Percentiles rank a stretch among this genome's conserved stretches.
phyloP scores from a whole-genome alignment of 179 eudicot genomes.

The Beta corolliflora region DNA sequence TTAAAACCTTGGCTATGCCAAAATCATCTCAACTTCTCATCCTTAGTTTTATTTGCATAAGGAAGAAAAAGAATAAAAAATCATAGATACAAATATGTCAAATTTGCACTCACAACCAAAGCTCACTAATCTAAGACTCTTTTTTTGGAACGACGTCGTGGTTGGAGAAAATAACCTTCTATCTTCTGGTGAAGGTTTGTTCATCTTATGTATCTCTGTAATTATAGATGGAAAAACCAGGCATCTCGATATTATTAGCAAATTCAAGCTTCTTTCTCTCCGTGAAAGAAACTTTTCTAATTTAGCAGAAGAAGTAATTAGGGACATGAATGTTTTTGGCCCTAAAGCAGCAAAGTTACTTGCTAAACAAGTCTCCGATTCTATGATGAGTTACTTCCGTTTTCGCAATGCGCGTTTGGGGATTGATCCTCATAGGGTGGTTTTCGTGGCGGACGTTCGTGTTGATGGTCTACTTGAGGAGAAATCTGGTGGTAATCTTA shows the following conservation, averaged over 20 bases:
- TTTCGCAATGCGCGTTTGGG: neutral
- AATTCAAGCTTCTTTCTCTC: neutral
- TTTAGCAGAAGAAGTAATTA: neutral
- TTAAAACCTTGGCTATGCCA: no score
- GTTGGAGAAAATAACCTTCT: neutral
- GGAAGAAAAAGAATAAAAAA: no score
- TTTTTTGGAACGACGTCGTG: neutral
- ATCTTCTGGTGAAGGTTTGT: neutral
- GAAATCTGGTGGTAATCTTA: no score
- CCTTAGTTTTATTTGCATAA: no score
- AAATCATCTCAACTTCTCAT: no score
- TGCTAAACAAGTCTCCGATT: neutral
- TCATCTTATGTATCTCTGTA: neutral
- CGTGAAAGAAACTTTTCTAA: neutral
- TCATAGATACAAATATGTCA: neutral
- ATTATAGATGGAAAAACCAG: no score
- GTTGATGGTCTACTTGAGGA: neutral
- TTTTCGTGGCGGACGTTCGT: constrained; percentile 9
- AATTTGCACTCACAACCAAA: neutral
- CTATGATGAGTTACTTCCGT: neutral
- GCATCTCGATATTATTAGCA: neutral
- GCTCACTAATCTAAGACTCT: constrained; percentile 2
- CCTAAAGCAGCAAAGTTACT: neutral
- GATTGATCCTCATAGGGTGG: neutral
- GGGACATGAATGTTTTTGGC: neutral